Evolutionary conservation across 331 rosid species (phyloP), one percentile per base, ranked within the genome.

Genomic region (Acacia pycnantha): DNA sequence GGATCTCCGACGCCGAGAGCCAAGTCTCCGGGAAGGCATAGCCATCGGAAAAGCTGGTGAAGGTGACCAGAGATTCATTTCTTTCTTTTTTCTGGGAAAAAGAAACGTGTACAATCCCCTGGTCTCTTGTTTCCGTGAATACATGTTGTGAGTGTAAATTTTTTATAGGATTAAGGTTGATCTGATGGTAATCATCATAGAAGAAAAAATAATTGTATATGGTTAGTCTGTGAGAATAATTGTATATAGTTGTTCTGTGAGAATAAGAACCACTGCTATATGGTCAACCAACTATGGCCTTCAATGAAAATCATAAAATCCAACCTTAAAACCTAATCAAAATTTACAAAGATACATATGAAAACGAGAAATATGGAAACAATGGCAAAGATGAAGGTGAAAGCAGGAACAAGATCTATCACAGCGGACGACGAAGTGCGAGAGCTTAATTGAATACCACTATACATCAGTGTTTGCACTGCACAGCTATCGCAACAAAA

Each of bases 41-140:
- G 85, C 54, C 93, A 84, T 69, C 91, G 79, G 80, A 90, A 82
- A 85, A 90, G 88, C 79, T 90, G 84, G 90, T 95, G 94, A 95
- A 24, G 50, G 56, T 54, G 26, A 19, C 22, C 8, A 5, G 33
- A 41, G 13, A 43, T 76, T 68, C 22, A 3, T 70, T 26, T 0
- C 24, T 15, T 26, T 4, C 47, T 35, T 29, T 29, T 29, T 29
- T 29, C 31, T 29, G 31, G 31, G 31, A 29, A 54, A 21, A 21
- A 18, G 9, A 50, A 50, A 18, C 4, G 0, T 80, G 21, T 70
- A 50, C 19, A 6, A 44, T 77, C 73, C 71, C 33, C 22, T 22
- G 21, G 16, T 24, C 31, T 74, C 7, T 67, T 70, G 18, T 15
- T 77, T 22, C 61, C 75, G 80, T 77, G 61, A 46, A 79, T 76